phyloP scores from a whole-genome alignment of 2,329 filamentous ascomycete genomes.

The Colletotrichum eremochloae region DNA sequence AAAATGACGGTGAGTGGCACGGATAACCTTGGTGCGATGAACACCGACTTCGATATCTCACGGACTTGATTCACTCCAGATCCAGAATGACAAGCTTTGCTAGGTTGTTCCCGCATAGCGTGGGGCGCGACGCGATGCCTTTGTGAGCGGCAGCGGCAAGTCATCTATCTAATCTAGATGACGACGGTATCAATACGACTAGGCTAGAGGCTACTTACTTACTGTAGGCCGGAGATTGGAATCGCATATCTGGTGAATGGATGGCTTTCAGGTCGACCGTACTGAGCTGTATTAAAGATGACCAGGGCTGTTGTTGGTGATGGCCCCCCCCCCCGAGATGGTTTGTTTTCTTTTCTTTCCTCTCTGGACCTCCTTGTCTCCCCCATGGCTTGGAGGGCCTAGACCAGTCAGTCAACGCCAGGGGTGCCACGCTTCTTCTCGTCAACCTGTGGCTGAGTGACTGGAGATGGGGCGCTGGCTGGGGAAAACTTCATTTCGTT shows the following conservation, averaged over 20 bases:
- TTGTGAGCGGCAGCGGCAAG: conserved; percentile 17
- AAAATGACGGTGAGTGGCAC: background rate
- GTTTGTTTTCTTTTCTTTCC: background rate
- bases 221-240: conserved; percentile 29
- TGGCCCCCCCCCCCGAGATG: too few species aligned
- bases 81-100: conserved; percentile 20
- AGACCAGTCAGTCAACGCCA: background rate
- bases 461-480: background rate
- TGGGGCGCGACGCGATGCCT: conserved; percentile 25
- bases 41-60: background rate
- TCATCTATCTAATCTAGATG: conserved; percentile 11
- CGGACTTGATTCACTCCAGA: background rate
- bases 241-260: conserved; percentile 25
- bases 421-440: background rate
- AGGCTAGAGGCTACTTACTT: background rate
- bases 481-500: conserved; percentile 14
- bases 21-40: background rate
- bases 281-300: conserved; percentile 23
- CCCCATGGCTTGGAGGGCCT: background rate
- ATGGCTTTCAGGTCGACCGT: conserved; percentile 33
- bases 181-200: conserved; percentile 2
- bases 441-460: background rate
- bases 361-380: background rate
- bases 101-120: conserved; percentile 36
- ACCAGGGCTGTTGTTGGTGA: conserved; percentile 1